Conservation (phyloP, 306 rosid genomes). For the Ormosia semicastrata region DNA sequence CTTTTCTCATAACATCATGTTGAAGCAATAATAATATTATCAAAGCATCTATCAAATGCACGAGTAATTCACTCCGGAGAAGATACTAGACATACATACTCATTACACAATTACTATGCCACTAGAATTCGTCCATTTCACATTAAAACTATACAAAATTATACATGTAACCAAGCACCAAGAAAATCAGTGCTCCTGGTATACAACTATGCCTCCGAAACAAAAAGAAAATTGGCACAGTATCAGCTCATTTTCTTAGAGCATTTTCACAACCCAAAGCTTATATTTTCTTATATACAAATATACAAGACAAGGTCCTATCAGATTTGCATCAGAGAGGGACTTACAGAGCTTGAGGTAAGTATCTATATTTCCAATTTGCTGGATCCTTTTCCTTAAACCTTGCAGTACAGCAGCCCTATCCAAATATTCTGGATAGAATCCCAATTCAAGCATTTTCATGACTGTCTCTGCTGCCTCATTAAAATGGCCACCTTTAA, state of each 20-base stretch:
- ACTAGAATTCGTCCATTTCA: slow-evolving; percentile 27
- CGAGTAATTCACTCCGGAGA: background rate
- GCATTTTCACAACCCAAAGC: slow-evolving; percentile 82
- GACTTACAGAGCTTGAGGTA: slow-evolving; percentile 81
- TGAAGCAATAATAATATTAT: background rate
- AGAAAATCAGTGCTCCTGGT: slow-evolving; percentile 32
- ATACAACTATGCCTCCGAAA: slow-evolving; percentile 20
- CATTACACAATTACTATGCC: slow-evolving; percentile 16
- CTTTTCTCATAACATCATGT: background rate
- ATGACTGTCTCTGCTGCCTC: slow-evolving; percentile 84
- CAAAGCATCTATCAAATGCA: background rate
- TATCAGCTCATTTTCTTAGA: slow-evolving; percentile 36
- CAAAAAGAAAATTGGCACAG: slow-evolving; percentile 2
- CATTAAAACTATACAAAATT: slow-evolving; percentile 49
- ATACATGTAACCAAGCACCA: slow-evolving; percentile 39
- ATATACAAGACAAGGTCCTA: slow-evolving; percentile 82
- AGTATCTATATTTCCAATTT: slow-evolving; percentile 53
- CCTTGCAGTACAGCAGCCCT: slow-evolving; percentile 86
- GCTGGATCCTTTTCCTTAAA: slow-evolving; percentile 65
- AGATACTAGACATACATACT: background rate
- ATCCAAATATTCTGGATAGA: slow-evolving; percentile 77
- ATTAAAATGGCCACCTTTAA: slow-evolving; percentile 84
- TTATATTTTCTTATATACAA: slow-evolving; percentile 73
- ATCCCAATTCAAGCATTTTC: slow-evolving; percentile 80
- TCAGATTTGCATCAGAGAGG: slow-evolving; percentile 69